Evolutionary conservation across 164 flowering plant genomes (phyloP).

Genomic region (Tetrastigma voinierianum): DNA sequence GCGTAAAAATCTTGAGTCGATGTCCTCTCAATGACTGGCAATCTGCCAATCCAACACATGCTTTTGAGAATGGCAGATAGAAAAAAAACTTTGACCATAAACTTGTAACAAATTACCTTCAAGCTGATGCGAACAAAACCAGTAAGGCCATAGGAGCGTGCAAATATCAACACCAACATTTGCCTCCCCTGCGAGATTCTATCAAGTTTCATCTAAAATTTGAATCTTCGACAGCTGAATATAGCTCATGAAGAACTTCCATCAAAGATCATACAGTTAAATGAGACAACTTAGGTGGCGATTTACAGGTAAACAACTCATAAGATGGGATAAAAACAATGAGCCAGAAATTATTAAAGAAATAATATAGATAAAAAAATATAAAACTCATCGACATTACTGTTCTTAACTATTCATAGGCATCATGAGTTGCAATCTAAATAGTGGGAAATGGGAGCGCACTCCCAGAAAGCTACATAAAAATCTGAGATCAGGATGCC

Average conservation of each 20-base stretch:
- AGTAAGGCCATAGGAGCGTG: constrained; percentile 96
- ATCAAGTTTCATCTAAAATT: constrained; percentile 86
- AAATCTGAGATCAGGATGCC: no score
- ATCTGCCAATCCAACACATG: not conserved
- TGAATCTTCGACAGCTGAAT: constrained; percentile 80
- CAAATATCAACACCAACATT: constrained; percentile 75
- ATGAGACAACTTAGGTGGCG: no score
- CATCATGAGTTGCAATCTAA: no score
- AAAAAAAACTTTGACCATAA: not conserved
- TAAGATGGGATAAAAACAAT: no score
- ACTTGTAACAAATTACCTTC: constrained; percentile 55
- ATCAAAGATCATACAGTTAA: not conserved
- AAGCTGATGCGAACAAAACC: constrained; percentile 91
- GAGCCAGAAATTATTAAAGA: no score
- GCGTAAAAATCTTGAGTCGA: not conserved
- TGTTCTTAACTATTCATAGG: no score
- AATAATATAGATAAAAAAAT: no score
- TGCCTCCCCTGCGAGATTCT: constrained; percentile 81
- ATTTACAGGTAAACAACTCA: no score
- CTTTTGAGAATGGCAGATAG: not conserved
- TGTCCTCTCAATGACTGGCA: not conserved
- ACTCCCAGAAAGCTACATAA: no score
- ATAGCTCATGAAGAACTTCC: constrained; percentile 11
- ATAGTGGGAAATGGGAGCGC: no score
- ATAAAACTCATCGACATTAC: no score